phyloP scores from a whole-genome alignment of 345 rosid species.

The Bruguiera parviflora region DNA sequence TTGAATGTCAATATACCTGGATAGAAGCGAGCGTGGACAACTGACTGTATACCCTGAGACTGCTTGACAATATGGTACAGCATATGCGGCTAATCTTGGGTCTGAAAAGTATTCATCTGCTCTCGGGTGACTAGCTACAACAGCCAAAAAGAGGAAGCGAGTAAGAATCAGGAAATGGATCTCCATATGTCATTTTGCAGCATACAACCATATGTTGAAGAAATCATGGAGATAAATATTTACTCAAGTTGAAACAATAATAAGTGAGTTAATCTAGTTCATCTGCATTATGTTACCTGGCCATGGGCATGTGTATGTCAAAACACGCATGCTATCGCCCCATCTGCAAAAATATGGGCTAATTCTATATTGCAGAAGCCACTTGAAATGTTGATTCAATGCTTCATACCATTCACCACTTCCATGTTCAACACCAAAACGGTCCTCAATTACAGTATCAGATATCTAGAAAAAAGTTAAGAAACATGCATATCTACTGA shows the following conservation, averaged over 20 bases:
- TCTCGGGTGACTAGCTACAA: slow-evolving; percentile 82
- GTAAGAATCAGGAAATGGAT: slow-evolving; percentile 1
- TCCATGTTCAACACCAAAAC: slow-evolving; percentile 86
- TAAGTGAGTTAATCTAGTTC: not conserved
- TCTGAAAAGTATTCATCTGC: slow-evolving; percentile 85
- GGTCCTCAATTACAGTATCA: slow-evolving; percentile 95
- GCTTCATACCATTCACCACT: slow-evolving; percentile 76
- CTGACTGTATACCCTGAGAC: slow-evolving; percentile 55
- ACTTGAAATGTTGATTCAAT: slow-evolving; percentile 77
- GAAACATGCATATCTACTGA: slow-evolving; percentile 15
- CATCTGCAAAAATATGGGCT: slow-evolving; percentile 95
- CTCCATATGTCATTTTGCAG: not conserved
- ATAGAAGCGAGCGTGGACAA: slow-evolving; percentile 28
- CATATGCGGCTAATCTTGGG: slow-evolving; percentile 90
- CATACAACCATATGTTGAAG: not conserved
- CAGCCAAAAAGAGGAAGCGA: slow-evolving; percentile 12
- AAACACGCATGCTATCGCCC: slow-evolving; percentile 94
- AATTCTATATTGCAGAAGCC: slow-evolving; percentile 92
- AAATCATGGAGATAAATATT: not conserved
- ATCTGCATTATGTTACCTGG: slow-evolving; percentile 51
- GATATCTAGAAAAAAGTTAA: slow-evolving; percentile 54
- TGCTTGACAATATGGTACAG: slow-evolving; percentile 67
- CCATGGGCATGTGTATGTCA: slow-evolving; percentile 97
- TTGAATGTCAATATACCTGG: slow-evolving; percentile 23
- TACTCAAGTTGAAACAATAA: too few relatives aligned